These are phyloP conservation scores for Plasmopara viticola DNA, from an alignment of 352 stramenopile genomes.

Conservation along the genomic window DNA sequence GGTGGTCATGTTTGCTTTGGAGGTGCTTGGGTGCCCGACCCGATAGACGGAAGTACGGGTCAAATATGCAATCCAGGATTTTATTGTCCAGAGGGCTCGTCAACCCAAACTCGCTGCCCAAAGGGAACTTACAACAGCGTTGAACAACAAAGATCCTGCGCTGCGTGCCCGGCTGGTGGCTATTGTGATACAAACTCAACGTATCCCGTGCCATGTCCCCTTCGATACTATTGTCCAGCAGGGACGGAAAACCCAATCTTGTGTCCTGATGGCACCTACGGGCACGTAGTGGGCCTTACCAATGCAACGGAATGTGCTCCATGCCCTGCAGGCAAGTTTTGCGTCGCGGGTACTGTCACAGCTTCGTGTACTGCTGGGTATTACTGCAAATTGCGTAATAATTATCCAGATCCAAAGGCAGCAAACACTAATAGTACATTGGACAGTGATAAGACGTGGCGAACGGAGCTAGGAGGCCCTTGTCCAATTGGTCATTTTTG, in stretches of 20 bases:
- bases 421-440: slow-evolving; percentile 8
- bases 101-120: slow-evolving; percentile 38
- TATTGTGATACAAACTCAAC: slow-evolving; percentile 71
- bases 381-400: slow-evolving; percentile 73
- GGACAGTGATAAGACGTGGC: slow-evolving; percentile 11
- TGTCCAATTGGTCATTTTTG: slow-evolving; percentile 77
- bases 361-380: slow-evolving; percentile 74
- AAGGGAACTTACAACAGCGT: slow-evolving; percentile 67
- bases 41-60: slow-evolving; percentile 51
- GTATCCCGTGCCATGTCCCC: slow-evolving; percentile 40
- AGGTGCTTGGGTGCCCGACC: slow-evolving; percentile 41
- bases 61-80: slow-evolving; percentile 51
- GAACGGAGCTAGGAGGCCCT: slow-evolving; percentile 51
- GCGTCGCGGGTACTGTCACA: slow-evolving; percentile 59
- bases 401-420: slow-evolving; percentile 40
- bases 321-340: slow-evolving; percentile 75
- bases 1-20: slow-evolving; percentile 60
- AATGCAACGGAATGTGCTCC: slow-evolving; percentile 46
- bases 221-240: slow-evolving; percentile 64
- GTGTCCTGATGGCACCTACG: slow-evolving; percentile 80
- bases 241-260: slow-evolving; percentile 40
- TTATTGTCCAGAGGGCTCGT: slow-evolving; percentile 63
- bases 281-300: slow-evolving; percentile 38
- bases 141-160: slow-evolving; percentile 38
- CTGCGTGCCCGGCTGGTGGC: slow-evolving; percentile 44